A percentile compares a stretch with the other conserved stretches of the same genome.
phyloP scores from a whole-genome alignment of 345 rosid genomes.

The Eucalyptus regnans region DNA sequence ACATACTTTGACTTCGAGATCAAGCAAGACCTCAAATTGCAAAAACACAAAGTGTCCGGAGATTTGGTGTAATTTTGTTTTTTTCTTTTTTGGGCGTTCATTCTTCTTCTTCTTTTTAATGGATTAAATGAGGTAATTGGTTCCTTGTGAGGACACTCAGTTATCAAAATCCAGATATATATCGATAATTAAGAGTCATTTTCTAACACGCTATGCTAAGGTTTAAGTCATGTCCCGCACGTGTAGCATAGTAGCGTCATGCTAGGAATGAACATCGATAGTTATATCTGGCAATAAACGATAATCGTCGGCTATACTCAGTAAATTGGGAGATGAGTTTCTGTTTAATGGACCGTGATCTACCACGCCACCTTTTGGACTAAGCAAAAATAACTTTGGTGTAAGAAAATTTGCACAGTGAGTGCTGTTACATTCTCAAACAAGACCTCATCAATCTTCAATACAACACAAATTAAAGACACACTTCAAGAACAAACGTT shows the following conservation, averaged over 20 bases:
- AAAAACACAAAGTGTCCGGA: background rate
- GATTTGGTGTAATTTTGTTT: background rate
- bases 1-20: background rate
- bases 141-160: background rate
- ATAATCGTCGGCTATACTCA: background rate
- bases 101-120: background rate
- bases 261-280: background rate
- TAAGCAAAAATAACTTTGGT: background rate
- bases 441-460: background rate
- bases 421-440: background rate
- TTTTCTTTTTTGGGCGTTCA: fast-evolving
- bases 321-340: background rate
- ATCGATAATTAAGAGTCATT: background rate
- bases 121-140: background rate
- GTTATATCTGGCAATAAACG: background rate
- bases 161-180: background rate
- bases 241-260: background rate
- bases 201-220: background rate
- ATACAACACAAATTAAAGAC: background rate
- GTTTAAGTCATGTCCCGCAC: background rate
- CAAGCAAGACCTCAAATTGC: background rate
- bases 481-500: background rate
- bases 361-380: background rate
- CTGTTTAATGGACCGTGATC: background rate
- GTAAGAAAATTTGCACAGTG: background rate